Evolutionary conservation across 768 basidiomycete species (phyloP).

Genomic region (Mycena sanguinolenta): DNA sequence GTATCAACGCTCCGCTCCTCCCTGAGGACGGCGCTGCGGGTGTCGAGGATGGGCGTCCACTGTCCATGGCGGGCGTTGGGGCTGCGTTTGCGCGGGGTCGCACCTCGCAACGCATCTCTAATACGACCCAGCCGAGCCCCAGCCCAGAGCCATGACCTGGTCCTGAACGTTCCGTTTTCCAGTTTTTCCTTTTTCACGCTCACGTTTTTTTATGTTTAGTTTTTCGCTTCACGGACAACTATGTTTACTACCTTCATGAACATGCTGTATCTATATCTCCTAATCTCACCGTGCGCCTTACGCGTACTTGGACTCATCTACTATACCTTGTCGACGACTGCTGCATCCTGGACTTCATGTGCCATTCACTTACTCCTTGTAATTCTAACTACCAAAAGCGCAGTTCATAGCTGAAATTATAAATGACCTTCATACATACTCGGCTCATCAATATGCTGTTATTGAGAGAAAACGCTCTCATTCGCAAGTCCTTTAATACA

Average conservation of each 20-base stretch:
- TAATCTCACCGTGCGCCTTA: conserved; percentile 24
- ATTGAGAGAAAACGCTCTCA: too few species aligned
- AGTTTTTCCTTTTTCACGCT: background rate
- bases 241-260: background rate
- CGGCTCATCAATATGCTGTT: too few species aligned
- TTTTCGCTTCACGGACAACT: background rate
- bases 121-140: background rate
- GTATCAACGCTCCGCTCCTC: conserved; percentile 28
- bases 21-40: conserved; percentile 5
- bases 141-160: conserved; percentile 10
- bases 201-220: background rate
- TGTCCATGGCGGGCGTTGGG: conserved; percentile 31
- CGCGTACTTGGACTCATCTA: conserved; percentile 8
- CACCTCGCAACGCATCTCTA: conserved; percentile 1
- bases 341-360: background rate
- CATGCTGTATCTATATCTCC: conserved; percentile 24
- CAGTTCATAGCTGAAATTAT: too few species aligned
- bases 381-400: background rate
- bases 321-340: background rate
- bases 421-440: too few species aligned
- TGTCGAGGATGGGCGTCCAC: conserved; percentile 9
- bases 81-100: conserved; percentile 19
- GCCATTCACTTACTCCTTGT: background rate
- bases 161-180: background rate
- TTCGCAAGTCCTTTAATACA: too few species aligned